A percentile compares a stretch with the other conserved stretches of the same genome.
Evolutionary conservation across 1,284 basidiomycete genomes (phyloP).

Genomic region (Cryptococcus hybrid): DNA sequence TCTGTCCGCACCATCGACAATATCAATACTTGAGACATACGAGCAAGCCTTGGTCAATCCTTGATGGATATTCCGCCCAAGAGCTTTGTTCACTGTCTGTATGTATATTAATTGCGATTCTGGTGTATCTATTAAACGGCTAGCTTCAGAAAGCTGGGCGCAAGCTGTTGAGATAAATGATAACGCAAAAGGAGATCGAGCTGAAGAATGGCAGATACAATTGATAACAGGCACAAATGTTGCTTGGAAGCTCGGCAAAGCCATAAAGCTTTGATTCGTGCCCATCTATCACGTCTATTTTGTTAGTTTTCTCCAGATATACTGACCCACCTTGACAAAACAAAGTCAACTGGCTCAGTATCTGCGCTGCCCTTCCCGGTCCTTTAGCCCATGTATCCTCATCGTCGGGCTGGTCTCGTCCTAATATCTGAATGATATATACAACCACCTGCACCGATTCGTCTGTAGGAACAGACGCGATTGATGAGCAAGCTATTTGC

Average conservation of each 20-base stretch:
- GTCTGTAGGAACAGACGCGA: constrained; percentile 1
- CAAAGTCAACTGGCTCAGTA: constrained; percentile 19
- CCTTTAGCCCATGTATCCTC: constrained; percentile 24
- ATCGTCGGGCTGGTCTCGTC: constrained; percentile 19
- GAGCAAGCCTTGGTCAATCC: constrained; percentile 16
- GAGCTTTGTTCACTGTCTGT: constrained; percentile 2
- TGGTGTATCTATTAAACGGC: constrained; percentile 2
- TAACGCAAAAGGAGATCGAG: constrained; percentile 13
- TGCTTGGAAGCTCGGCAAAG: constrained; percentile 14
- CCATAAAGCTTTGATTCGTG: constrained; percentile 11
- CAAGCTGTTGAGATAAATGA: constrained; percentile 10
- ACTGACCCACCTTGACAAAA: constrained; percentile 29
- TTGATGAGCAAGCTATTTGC: constrained; percentile 19
- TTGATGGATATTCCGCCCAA: neutral
- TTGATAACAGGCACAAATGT: constrained; percentile 12
- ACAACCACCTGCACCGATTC: constrained; percentile 10
- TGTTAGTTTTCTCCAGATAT: neutral
- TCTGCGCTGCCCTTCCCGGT: constrained; percentile 12
- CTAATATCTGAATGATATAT: constrained; percentile 16
- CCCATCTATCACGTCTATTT: constrained; percentile 10
- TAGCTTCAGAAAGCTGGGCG: constrained; percentile 13
- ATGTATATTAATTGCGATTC: constrained; percentile 14
- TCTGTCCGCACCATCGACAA: constrained; percentile 5
- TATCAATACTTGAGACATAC: constrained; percentile 8
- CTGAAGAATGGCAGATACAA: constrained; percentile 13